Evolutionary conservation across 73 alveolate species (phyloP).

Genomic region (Uronychia setigera): DNA sequence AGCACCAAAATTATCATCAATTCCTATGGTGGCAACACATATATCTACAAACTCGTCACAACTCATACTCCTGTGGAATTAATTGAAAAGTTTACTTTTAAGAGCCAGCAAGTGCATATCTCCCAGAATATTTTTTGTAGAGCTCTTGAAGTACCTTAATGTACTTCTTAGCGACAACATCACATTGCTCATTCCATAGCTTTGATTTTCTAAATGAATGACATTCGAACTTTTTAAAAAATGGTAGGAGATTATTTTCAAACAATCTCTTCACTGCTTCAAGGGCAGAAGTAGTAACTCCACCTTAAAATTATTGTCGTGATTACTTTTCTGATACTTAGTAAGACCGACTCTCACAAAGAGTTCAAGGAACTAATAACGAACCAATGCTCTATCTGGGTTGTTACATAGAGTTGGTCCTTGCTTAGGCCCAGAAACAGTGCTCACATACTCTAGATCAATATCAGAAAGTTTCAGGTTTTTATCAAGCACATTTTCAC

Average conservation of each 20-base stretch:
- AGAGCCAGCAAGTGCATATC: slow-evolving; percentile 73
- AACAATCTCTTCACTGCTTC: slow-evolving; percentile 55
- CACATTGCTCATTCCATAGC: slow-evolving; percentile 59
- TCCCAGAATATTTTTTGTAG: slow-evolving; percentile 50
- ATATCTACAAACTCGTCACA: slow-evolving; percentile 73
- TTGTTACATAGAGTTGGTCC: slow-evolving; percentile 40
- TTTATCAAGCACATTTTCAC: slow-evolving; percentile 20
- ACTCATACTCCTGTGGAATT: slow-evolving; percentile 70
- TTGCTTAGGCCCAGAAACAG: slow-evolving; percentile 49
- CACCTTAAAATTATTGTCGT: background rate
- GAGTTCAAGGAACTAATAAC: slow-evolving; percentile 71
- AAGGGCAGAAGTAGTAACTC: slow-evolving; percentile 21
- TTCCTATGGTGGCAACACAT: slow-evolving; percentile 25
- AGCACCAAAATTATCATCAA: slow-evolving; percentile 63
- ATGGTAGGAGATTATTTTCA: slow-evolving; percentile 25
- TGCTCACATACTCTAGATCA: slow-evolving; percentile 46
- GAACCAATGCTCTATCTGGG: slow-evolving; percentile 61
- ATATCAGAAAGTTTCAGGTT: slow-evolving; percentile 32
- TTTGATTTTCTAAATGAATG: slow-evolving; percentile 38
- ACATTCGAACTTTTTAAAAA: slow-evolving; percentile 33
- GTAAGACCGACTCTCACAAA: slow-evolving; percentile 67
- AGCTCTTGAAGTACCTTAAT: slow-evolving; percentile 10
- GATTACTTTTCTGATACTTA: slow-evolving; percentile 45
- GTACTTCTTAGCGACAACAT: slow-evolving; percentile 27
- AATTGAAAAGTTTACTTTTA: no score